Percentiles rank a stretch among this genome's conserved stretches.
Conservation (phyloP, 2,329 filamentous ascomycete genomes). For the Aspergillus amoenus region DNA sequence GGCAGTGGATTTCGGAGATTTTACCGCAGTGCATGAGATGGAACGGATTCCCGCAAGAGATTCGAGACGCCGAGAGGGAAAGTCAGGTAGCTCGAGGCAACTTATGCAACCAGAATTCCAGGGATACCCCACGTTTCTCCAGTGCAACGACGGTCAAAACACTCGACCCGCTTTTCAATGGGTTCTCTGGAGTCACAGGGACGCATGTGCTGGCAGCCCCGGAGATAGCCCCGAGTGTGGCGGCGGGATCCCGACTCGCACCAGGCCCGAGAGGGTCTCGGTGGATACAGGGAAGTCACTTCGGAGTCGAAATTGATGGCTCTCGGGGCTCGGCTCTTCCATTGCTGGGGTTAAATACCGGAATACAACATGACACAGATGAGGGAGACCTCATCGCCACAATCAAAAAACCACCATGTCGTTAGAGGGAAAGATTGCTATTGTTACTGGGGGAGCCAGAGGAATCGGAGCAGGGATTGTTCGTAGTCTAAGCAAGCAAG, state of each 20-base stretch:
- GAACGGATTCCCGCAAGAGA: neutral
- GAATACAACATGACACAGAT: neutral
- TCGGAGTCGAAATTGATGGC: neutral
- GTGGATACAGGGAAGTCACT: neutral
- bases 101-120: neutral
- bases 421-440: constrained; percentile 18
- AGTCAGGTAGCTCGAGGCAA: too few species aligned
- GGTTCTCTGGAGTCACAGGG: neutral
- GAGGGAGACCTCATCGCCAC: neutral
- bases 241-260: neutral
- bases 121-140: constrained; percentile 1
- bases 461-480: constrained; percentile 20
- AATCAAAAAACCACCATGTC: constrained; percentile 12
- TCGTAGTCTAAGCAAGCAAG: constrained; percentile 11
- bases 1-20: neutral
- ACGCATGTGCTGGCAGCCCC: neutral
- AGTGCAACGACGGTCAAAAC: neutral
- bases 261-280: neutral
- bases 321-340: neutral
- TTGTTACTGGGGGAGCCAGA: constrained; percentile 20
- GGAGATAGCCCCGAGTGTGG: constrained; percentile 4
- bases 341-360: neutral
- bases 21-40: neutral
- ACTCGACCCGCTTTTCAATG: neutral
- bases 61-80: neutral